Percentiles rank a stretch among this genome's conserved stretches.
These are phyloP conservation scores for Logfia minima DNA, from an alignment of 129 eudicot genomes.

Conservation along the genomic window DNA sequence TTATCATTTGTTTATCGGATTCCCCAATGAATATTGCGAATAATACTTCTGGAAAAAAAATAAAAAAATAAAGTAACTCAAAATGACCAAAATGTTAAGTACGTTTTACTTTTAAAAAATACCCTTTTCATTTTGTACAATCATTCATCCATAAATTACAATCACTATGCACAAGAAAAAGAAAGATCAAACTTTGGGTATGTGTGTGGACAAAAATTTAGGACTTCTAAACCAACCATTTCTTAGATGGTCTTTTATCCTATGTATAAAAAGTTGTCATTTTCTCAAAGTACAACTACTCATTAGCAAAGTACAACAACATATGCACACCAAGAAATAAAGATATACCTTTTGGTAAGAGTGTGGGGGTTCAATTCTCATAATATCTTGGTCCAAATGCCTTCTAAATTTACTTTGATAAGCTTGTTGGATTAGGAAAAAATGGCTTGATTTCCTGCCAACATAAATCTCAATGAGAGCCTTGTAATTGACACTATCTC, in stretches of 20 bases:
- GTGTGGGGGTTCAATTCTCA: constrained; percentile 62
- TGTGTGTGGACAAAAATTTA: neutral
- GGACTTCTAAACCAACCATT: neutral
- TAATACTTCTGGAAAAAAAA: too few relatives aligned
- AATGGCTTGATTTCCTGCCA: constrained; percentile 73
- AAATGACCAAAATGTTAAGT: too few relatives aligned
- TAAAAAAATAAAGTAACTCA: too few relatives aligned
- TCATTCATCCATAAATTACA: constrained; percentile 17
- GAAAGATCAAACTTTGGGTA: constrained; percentile 16
- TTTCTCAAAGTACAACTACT: neutral
- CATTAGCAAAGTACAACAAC: neutral
- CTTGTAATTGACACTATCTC: constrained; percentile 42
- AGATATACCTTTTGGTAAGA: constrained; percentile 66
- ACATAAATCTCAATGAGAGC: constrained; percentile 68
- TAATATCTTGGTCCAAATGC: constrained; percentile 61
- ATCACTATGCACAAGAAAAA: constrained; percentile 3
- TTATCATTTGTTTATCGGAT: too few relatives aligned
- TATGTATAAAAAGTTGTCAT: constrained; percentile 3
- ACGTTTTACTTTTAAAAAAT: too few relatives aligned
- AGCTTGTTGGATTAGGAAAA: constrained; percentile 69
- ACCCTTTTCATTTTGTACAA: constrained; percentile 4
- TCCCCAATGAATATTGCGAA: too few relatives aligned
- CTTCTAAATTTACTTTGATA: constrained; percentile 59
- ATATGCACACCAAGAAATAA: neutral
- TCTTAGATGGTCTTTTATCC: constrained; percentile 2